These are phyloP conservation scores for Cryptococcus maquisensis DNA, from an alignment of 1,284 basidiomycete species.

Conservation along the genomic window DNA sequence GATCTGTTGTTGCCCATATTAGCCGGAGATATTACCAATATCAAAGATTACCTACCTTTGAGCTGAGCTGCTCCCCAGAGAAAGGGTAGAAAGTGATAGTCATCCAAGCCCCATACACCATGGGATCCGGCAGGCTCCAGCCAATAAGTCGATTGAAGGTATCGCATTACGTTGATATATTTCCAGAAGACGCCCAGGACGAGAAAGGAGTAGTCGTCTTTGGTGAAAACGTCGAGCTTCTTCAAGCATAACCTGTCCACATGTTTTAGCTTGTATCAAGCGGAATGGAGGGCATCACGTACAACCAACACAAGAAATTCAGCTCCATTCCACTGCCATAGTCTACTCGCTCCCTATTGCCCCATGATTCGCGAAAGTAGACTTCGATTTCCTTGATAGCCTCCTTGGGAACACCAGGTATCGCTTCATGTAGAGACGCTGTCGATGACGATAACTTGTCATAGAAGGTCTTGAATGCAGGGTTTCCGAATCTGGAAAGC, in stretches of 20 bases:
- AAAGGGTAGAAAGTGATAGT: conserved; percentile 96
- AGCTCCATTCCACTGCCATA: conserved; percentile 99
- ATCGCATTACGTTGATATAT: conserved; percentile 84
- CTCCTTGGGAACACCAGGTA: conserved; percentile 59
- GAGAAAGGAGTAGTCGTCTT: conserved; percentile 68
- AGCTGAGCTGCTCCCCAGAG: conserved; percentile 75
- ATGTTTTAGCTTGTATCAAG: not conserved
- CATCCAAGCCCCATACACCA: conserved; percentile 97
- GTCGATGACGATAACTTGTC: conserved; percentile 63
- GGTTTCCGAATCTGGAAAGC: conserved; percentile 92
- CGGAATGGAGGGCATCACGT: conserved; percentile 40
- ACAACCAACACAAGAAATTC: conserved; percentile 97
- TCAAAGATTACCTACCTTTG: conserved; percentile 53
- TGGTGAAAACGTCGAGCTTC: conserved; percentile 63
- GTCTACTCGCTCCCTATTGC: conserved; percentile 86
- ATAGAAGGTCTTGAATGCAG: conserved; percentile 89
- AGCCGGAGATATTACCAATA: not conserved
- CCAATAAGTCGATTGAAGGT: conserved; percentile 92
- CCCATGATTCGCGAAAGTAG: conserved; percentile 88
- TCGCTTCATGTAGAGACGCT: conserved; percentile 51
- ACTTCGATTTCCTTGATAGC: conserved; percentile 64
- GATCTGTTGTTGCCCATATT: conserved; percentile 53
- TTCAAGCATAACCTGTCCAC: conserved; percentile 69
- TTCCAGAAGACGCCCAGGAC: conserved; percentile 90
- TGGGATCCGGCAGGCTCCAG: conserved; percentile 96